These are phyloP conservation scores for Bothriochloa decipiens DNA, from an alignment of 176 grass and related monocot genomes.

Conservation along the genomic window DNA sequence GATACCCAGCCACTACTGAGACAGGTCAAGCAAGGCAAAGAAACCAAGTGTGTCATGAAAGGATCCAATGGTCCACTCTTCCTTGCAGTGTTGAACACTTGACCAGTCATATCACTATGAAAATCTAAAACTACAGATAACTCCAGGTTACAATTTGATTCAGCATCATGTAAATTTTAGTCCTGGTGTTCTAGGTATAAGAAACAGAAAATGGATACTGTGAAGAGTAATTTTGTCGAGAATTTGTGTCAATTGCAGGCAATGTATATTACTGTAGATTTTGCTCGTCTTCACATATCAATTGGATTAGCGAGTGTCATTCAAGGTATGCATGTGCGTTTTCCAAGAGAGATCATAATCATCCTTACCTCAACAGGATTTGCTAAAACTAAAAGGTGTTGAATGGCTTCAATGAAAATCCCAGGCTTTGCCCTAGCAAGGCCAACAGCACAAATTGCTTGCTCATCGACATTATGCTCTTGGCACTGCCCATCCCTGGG, in stretches of 20 bases:
- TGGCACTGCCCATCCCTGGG: conserved; percentile 94
- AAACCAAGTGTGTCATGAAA: background rate
- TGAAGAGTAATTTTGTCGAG: too few relatives aligned
- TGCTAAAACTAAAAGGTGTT: conserved; percentile 86
- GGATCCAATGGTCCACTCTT: background rate
- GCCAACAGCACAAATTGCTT: conserved; percentile 86
- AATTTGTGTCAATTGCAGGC: background rate
- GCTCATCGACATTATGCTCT: conserved; percentile 80
- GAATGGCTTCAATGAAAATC: conserved; percentile 97
- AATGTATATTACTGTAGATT: background rate
- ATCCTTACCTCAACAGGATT: conserved; percentile 91
- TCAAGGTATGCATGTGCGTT: conserved; percentile 3
- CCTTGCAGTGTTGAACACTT: conserved; percentile 4
- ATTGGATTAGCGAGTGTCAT: background rate
- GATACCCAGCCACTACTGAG: background rate
- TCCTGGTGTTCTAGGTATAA: background rate
- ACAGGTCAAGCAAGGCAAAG: background rate
- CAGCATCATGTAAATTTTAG: conserved; percentile 2
- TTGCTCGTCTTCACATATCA: background rate
- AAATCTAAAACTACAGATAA: background rate
- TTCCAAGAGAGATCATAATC: conserved; percentile 7
- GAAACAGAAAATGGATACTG: background rate
- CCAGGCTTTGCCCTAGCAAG: conserved; percentile 87
- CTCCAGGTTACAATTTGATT: background rate
- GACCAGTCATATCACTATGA: background rate